Conservation (phyloP, 257 asterid genomes). For the Ilex aquifolium region DNA sequence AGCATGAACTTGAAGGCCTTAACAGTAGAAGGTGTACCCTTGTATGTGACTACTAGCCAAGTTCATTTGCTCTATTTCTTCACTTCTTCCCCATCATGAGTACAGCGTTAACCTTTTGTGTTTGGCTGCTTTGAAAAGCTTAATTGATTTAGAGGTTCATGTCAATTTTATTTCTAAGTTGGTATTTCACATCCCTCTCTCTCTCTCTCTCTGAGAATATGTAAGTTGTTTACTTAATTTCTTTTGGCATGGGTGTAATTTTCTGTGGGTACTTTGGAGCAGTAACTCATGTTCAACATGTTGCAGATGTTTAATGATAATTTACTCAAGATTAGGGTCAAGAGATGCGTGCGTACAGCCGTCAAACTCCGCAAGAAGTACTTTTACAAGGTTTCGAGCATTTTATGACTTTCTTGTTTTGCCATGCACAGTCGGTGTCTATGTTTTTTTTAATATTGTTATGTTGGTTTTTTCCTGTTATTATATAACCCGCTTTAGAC, state of each 20-base stretch:
- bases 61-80: background rate
- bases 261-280: background rate
- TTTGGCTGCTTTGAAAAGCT: slow-evolving; percentile 10
- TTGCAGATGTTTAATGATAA: slow-evolving; percentile 89
- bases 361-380: slow-evolving; percentile 93
- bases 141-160: too few species aligned
- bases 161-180: too few species aligned
- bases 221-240: too few species aligned
- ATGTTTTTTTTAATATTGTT: background rate
- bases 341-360: slow-evolving; percentile 79
- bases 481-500: background rate
- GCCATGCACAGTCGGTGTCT: background rate
- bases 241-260: background rate
- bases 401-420: slow-evolving; percentile 11
- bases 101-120: background rate
- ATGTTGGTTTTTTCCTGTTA: slow-evolving; percentile 5
- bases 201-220: too few species aligned
- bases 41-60: background rate
- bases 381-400: slow-evolving; percentile 52
- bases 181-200: too few species aligned
- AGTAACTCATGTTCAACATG: slow-evolving; percentile 13
- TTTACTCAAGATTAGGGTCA: slow-evolving; percentile 74
- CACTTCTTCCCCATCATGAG: slow-evolving; percentile 6
- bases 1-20: too few species aligned
- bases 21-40: too few species aligned